Percentiles rank a stretch among this genome's conserved stretches.
Conservation (phyloP, 2,329 filamentous ascomycete species). For the Exophiala aquamarina region DNA sequence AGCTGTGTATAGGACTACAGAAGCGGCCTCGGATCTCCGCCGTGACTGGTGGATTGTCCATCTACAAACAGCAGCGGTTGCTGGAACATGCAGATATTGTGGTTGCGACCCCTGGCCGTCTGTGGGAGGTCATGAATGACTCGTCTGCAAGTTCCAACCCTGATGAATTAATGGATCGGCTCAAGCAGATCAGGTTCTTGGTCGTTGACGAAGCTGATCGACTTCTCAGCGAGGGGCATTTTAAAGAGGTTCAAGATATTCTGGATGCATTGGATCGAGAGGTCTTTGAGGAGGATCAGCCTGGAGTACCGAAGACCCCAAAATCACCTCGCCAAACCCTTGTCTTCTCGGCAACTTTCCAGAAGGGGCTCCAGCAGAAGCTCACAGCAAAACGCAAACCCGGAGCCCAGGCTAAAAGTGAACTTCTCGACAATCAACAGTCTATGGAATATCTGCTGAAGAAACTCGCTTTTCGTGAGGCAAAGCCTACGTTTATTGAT, state of each 20-base stretch:
- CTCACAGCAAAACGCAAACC: conserved; percentile 66
- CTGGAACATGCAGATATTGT: conserved; percentile 84
- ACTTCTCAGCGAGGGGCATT: conserved; percentile 86
- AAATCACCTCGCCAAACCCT: conserved; percentile 71
- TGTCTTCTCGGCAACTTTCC: conserved; percentile 95
- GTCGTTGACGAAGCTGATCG: conserved; percentile 95
- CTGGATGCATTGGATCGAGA: conserved; percentile 73
- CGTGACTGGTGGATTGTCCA: conserved; percentile 85
- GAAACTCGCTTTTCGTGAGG: conserved; percentile 82
- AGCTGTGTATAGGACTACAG: conserved; percentile 69
- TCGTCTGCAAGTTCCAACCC: conserved; percentile 12
- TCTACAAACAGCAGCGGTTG: conserved; percentile 92
- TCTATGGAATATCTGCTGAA: conserved; percentile 92
- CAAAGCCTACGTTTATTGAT: conserved; percentile 86
- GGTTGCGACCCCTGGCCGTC: conserved; percentile 84
- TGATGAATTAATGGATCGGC: conserved; percentile 64
- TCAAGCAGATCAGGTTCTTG: conserved; percentile 75
- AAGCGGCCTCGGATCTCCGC: conserved; percentile 67
- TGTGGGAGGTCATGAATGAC: conserved; percentile 90
- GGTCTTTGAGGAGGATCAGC: conserved; percentile 50
- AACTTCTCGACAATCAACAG: conserved; percentile 66
- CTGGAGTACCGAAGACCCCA: conserved; percentile 33
- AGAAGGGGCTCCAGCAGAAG: conserved; percentile 87
- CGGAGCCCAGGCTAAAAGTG: conserved; percentile 54
- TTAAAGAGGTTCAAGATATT: conserved; percentile 91